Evolutionary conservation across 2,329 filamentous ascomycete genomes (phyloP).

Genomic region (Dichotomopilus funicola): DNA sequence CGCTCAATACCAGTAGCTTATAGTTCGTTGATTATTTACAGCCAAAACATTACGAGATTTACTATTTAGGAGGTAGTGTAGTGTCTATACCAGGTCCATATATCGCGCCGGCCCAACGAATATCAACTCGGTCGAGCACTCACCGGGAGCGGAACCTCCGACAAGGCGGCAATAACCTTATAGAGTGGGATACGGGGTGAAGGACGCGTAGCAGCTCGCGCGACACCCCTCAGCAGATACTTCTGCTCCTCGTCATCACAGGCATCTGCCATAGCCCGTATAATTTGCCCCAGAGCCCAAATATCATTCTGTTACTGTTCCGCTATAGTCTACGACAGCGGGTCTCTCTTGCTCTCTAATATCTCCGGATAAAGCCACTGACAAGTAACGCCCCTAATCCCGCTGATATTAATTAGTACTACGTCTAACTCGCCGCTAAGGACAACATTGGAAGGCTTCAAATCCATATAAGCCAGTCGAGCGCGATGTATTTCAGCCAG

Average conservation of each 20-base stretch:
- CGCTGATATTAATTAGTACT: slow-evolving; percentile 22
- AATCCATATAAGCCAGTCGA: slow-evolving; percentile 22
- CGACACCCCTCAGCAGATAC: slow-evolving; percentile 4
- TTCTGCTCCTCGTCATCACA: not conserved
- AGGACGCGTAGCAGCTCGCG: not conserved
- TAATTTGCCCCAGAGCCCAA: slow-evolving; percentile 16
- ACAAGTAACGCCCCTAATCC: slow-evolving; percentile 16
- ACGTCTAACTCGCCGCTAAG: slow-evolving; percentile 12
- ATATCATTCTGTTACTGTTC: slow-evolving; percentile 20
- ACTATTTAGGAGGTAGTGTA: too few relatives aligned
- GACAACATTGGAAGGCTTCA: slow-evolving; percentile 22
- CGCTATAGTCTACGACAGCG: slow-evolving; percentile 15
- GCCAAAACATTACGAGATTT: too few relatives aligned
- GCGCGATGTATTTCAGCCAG: slow-evolving; percentile 17
- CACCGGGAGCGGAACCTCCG: not conserved
- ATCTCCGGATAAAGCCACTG: slow-evolving; percentile 24
- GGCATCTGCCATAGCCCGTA: slow-evolving; percentile 11
- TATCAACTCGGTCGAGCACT: too few relatives aligned
- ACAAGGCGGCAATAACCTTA: slow-evolving; percentile 1
- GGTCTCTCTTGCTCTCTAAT: slow-evolving; percentile 7
- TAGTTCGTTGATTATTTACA: too few relatives aligned
- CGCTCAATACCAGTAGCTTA: too few relatives aligned
- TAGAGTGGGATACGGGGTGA: slow-evolving; percentile 1
- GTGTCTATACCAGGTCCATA: too few relatives aligned
- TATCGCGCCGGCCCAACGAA: too few relatives aligned